A percentile compares a stretch with the other conserved stretches of the same genome.
Conservation (phyloP, 2,329 filamentous ascomycete genomes). For the Monosporascus sp. region DNA sequence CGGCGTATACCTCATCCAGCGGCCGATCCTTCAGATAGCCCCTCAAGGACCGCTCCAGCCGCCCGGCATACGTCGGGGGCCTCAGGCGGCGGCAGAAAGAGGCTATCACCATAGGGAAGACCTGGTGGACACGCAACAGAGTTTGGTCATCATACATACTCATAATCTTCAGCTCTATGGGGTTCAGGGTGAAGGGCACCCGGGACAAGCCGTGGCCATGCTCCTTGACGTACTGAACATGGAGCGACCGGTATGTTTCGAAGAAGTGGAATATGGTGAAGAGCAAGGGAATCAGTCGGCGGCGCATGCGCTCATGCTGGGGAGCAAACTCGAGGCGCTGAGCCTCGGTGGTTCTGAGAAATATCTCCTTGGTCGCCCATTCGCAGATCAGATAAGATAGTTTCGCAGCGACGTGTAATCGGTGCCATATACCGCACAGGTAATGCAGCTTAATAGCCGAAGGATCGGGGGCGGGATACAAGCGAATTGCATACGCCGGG, state of each 20-base stretch:
- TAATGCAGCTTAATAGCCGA: constrained; percentile 51
- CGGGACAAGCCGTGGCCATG: constrained; percentile 46
- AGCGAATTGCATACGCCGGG: constrained; percentile 52
- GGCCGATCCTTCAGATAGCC: constrained; percentile 60
- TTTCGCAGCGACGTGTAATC: constrained; percentile 59
- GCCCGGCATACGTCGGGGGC: constrained; percentile 59
- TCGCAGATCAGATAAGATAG: constrained; percentile 56
- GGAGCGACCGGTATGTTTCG: constrained; percentile 56
- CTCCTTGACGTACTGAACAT: constrained; percentile 50
- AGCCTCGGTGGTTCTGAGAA: constrained; percentile 50
- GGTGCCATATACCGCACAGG: constrained; percentile 60
- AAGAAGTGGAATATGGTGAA: constrained; percentile 66
- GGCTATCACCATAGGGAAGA: constrained; percentile 58
- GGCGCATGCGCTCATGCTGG: constrained; percentile 58
- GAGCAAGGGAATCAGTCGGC: constrained; percentile 55
- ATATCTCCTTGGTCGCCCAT: constrained; percentile 61
- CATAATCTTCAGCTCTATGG: constrained; percentile 58
- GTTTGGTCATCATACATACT: constrained; percentile 60
- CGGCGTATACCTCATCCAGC: constrained; percentile 55
- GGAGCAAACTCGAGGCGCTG: constrained; percentile 53
- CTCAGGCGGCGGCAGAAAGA: constrained; percentile 58
- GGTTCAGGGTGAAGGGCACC: constrained; percentile 55
- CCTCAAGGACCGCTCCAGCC: constrained; percentile 55
- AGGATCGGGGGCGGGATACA: constrained; percentile 50
- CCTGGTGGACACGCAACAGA: constrained; percentile 56